Conservation (phyloP, 1,284 basidiomycete genomes). For the Microbotryum saponariae region DNA sequence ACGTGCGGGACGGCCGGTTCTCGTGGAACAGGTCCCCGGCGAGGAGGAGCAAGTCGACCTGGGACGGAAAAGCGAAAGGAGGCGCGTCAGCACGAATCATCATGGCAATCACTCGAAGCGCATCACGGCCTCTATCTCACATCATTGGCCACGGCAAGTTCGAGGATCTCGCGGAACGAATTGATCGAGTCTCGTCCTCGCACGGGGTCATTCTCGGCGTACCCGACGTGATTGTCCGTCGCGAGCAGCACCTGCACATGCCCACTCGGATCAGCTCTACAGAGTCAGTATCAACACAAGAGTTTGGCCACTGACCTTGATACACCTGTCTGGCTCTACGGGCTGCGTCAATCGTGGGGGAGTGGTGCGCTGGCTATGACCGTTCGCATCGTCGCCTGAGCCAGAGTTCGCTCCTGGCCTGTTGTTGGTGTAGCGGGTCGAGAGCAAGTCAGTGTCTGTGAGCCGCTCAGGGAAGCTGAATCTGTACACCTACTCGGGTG, state of each 20-base stretch:
- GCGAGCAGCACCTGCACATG: constrained; percentile 23
- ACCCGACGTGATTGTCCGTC: constrained; percentile 94
- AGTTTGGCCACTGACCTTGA: constrained; percentile 2
- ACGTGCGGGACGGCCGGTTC: constrained; percentile 85
- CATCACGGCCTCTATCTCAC: constrained; percentile 46
- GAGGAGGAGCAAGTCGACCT: constrained; percentile 91
- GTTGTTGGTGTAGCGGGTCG: too few species aligned
- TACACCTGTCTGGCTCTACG: not conserved
- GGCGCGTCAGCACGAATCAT: not conserved
- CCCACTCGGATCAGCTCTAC: constrained; percentile 11
- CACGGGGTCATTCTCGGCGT: constrained; percentile 87
- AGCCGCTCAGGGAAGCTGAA: too few species aligned
- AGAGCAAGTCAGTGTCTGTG: too few species aligned
- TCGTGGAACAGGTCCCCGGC: constrained; percentile 98
- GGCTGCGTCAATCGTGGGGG: not conserved
- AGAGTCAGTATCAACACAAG: not conserved
- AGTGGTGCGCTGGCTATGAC: too few species aligned
- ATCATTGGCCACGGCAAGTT: constrained; percentile 78
- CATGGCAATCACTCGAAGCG: not conserved
- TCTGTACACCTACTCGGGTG: too few species aligned
- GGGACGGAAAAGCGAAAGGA: constrained; percentile 17
- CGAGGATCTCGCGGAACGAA: constrained; percentile 87
- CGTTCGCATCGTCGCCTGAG: too few species aligned
- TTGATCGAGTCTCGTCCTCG: constrained; percentile 92
- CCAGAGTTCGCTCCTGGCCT: too few species aligned